Evolutionary conservation across 306 rosid species (phyloP).

Genomic region (Castanea sativa): DNA sequence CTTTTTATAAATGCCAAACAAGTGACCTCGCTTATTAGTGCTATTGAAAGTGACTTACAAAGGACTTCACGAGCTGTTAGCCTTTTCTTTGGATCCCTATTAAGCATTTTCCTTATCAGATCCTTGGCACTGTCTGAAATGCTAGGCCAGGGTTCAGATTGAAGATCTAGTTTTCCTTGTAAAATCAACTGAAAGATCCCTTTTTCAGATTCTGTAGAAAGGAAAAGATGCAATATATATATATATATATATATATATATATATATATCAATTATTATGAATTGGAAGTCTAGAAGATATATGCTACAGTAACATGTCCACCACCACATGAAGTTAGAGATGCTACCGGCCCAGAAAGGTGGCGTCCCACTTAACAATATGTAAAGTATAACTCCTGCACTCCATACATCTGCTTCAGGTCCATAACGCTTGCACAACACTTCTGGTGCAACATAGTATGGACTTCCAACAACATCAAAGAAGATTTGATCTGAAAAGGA

Average conservation of each 20-base stretch:
- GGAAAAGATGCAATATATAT: neutral
- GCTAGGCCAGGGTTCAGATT: slow-evolving; percentile 65
- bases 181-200: slow-evolving; percentile 56
- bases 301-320: neutral
- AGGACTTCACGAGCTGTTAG: slow-evolving; percentile 18
- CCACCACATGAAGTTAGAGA: neutral
- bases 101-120: slow-evolving; percentile 56
- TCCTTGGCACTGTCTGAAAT: slow-evolving; percentile 62
- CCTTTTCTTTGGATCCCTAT: slow-evolving; percentile 16
- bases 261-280: neutral
- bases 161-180: slow-evolving; percentile 49
- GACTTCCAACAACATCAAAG: slow-evolving; percentile 63
- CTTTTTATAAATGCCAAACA: neutral
- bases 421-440: slow-evolving; percentile 63
- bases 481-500: slow-evolving; percentile 50
- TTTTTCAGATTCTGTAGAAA: slow-evolving; percentile 43
- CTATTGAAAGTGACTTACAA: slow-evolving; percentile 1
- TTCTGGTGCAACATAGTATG: slow-evolving; percentile 68
- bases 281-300: neutral
- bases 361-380: slow-evolving; percentile 64
- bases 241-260: too few species aligned
- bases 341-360: slow-evolving; percentile 65
- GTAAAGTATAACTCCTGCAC: slow-evolving; percentile 64
- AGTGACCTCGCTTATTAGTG: neutral
- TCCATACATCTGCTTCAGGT: slow-evolving; percentile 64